Evolutionary conservation across 305 asterid genomes (phyloP).

Genomic region (Caryopteris hybrid): DNA sequence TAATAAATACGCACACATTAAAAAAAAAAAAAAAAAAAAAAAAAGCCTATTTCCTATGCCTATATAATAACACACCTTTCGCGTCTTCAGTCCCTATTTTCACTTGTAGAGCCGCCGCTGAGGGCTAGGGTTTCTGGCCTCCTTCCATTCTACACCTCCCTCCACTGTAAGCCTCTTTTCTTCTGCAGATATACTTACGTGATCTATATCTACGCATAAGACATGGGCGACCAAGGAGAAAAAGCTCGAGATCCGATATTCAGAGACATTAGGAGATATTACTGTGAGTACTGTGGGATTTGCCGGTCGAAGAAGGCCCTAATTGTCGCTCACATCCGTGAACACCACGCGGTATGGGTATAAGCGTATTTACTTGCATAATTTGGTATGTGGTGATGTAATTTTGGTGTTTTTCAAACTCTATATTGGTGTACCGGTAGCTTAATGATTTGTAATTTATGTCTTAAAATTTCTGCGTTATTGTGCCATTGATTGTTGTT

Average conservation of each 20-base stretch:
- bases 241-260: constrained; percentile 31
- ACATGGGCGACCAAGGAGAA: constrained; percentile 27
- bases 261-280: constrained; percentile 69
- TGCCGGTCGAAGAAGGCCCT: constrained; percentile 82
- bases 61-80: background rate
- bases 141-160: too few relatives aligned
- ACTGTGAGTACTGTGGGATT: constrained; percentile 78
- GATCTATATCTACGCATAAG: background rate
- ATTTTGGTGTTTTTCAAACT: background rate
- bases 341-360: constrained; percentile 50
- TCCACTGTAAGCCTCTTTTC: background rate
- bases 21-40: background rate
- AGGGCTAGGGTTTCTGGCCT: constrained; percentile 19
- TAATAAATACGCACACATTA: too few relatives aligned
- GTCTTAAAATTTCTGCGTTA: background rate
- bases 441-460: too few relatives aligned
- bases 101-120: background rate
- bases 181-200: background rate
- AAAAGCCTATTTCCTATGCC: constrained; percentile 9
- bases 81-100: background rate
- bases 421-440: too few relatives aligned
- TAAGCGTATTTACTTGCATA: background rate
- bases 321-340: constrained; percentile 54
- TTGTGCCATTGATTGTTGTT: background rate
- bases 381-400: background rate